Base-by-base conservation (phyloP, 768 basidiomycete genomes). In the Trametes gibbosa region DNA sequence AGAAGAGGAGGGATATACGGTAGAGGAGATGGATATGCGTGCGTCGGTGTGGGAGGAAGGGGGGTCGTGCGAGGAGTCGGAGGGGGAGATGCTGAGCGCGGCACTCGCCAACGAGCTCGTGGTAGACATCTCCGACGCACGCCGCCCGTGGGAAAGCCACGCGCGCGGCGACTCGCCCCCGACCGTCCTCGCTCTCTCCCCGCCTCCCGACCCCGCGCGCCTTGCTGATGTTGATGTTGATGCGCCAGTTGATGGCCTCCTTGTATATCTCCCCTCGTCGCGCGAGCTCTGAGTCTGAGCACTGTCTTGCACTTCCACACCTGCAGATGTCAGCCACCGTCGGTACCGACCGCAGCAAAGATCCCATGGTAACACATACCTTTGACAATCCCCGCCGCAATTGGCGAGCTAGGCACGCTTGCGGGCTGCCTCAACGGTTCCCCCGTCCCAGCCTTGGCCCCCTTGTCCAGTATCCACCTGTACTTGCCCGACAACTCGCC, bases 1-100 rank as follows among this genome's bases (percentile, higher is more conserved):
- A 62, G 51, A 27, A 16, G 75, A 74, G 17, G 27, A 27, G 45
- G 61, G 47, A 65, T 77, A 78, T 50, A 78, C 68, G 5, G 73
- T 74, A 65, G 71, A 76, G 21, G 75, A 78, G 52, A 76, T 80
- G 68, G 74, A 76, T 61, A 81, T 76, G 40, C 72, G 72, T 34
- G 68, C 69, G 46, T 78, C 75, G 47, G 75, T 56, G 34, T 61
- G 50, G 43, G 62, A 50, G 35, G 69, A 63, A 14, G 63, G 66
- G 16, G 58, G 55, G 45, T 69, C 68, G 68, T 63, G 67, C 27
- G 62, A 59, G 53, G 58, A 56, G 29, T 54, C 56, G 47, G 56
- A 57, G 40, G 61, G 56, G 29, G 55, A 52, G 50, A 56, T 37
- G n/a, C 50, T 48, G 59, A 39, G 39, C 21, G 21, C 25, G 50